Conservation (phyloP, 257 asterid genomes). For the Catharanthus roseus region DNA sequence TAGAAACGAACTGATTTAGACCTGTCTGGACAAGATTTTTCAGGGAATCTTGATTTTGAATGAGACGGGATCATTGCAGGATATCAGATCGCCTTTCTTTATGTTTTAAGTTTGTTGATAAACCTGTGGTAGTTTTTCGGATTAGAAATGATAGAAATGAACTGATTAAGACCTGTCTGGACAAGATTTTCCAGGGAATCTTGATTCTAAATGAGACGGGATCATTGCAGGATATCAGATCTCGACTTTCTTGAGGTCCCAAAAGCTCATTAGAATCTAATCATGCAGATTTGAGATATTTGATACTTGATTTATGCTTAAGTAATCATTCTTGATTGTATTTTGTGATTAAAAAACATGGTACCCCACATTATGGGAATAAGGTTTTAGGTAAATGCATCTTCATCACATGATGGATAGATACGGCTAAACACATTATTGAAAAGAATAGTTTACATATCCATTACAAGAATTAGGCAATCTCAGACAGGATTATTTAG, state of each 20-base stretch:
- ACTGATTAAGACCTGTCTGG: constrained; percentile 1
- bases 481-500: constrained; percentile 4
- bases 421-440: constrained; percentile 3
- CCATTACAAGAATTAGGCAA: constrained; percentile 1
- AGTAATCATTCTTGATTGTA: not conserved
- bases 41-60: not conserved
- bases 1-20: not conserved
- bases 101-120: not conserved
- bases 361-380: not conserved
- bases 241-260: not conserved
- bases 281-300: not conserved
- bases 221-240: not conserved
- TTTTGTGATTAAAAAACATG: not conserved
- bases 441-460: constrained; percentile 4
- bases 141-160: constrained; percentile 3
- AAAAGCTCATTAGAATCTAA: not conserved
- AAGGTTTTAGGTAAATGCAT: not conserved
- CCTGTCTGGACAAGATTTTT: constrained; percentile 3
- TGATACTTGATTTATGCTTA: not conserved
- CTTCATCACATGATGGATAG: not conserved
- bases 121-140: not conserved
- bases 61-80: not conserved
- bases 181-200: constrained; percentile 1
- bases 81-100: not conserved
- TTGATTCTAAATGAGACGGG: not conserved